Evolutionary conservation across 208 protist genomes (phyloP).

Genomic region (Wallacemonas sp.): DNA sequence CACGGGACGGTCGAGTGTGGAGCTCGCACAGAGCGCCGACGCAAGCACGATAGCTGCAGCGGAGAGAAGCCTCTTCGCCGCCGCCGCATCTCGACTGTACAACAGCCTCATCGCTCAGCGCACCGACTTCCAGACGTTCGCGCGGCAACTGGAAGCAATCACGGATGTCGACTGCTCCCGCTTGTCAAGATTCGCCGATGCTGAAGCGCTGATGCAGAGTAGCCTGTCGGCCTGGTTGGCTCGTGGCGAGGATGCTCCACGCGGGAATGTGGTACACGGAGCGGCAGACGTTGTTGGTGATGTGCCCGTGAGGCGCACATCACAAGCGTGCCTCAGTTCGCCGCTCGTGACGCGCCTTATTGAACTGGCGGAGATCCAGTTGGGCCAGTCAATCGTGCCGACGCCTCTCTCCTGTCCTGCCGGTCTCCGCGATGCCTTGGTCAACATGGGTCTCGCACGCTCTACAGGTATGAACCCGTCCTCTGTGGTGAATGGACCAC

Average conservation of each 20-base stretch:
- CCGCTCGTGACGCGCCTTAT: neutral
- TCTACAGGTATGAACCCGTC: too few species aligned
- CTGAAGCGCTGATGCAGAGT: too few species aligned
- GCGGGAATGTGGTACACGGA: too few species aligned
- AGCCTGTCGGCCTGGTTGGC: too few species aligned
- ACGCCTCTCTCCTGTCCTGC: neutral
- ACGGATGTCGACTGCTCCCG: neutral
- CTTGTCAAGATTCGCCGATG: neutral
- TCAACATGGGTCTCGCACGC: constrained; percentile 6
- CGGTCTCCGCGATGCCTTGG: neutral
- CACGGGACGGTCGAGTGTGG: neutral
- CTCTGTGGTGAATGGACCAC: too few species aligned
- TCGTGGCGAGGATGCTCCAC: too few species aligned
- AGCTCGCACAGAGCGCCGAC: neutral
- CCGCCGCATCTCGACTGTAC: constrained; percentile 2
- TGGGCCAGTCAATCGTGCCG: constrained; percentile 5
- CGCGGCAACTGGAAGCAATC: neutral
- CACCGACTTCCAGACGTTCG: neutral
- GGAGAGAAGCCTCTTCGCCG: neutral
- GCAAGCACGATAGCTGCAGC: neutral
- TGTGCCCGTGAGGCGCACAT: neutral
- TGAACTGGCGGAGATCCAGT: neutral
- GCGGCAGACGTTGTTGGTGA: too few species aligned
- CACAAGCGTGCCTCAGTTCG: neutral
- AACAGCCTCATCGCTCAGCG: neutral